Evolutionary conservation across 73 alveolate genomes (phyloP).

Genomic region (Paramecium primaurelia): DNA sequence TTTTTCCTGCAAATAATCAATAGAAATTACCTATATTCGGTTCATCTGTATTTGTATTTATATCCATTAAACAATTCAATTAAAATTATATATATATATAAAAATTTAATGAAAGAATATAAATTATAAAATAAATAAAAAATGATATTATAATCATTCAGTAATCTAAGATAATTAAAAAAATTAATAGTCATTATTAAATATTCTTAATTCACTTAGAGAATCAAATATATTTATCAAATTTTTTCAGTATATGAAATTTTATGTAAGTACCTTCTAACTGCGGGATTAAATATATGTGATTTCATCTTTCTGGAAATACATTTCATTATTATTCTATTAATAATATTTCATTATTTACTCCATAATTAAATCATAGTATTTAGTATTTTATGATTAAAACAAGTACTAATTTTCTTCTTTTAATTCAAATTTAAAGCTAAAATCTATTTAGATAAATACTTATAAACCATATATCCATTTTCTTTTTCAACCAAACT

Average conservation of each 20-base stretch:
- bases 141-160: too few relatives aligned
- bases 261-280: not conserved
- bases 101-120: not conserved
- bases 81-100: not conserved
- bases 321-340: not conserved
- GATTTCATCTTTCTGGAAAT: not conserved
- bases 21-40: not conserved
- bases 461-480: not conserved
- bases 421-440: not conserved
- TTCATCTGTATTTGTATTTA: not conserved
- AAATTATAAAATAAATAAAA: not conserved
- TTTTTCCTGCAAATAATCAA: not conserved
- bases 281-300: not conserved
- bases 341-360: not conserved
- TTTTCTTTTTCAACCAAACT: not conserved
- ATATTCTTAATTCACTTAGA: too few relatives aligned
- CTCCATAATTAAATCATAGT: not conserved
- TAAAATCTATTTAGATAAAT: not conserved
- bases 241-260: too few relatives aligned
- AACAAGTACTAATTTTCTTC: not conserved
- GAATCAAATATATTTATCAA: too few relatives aligned
- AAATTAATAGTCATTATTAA: too few relatives aligned
- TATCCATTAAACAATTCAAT: not conserved
- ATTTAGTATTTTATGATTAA: not conserved
- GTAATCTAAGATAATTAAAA: too few relatives aligned